Evolutionary conservation across 192 early-diverging fungal genomes (phyloP).

Genomic region (Backusella morwellensis): DNA sequence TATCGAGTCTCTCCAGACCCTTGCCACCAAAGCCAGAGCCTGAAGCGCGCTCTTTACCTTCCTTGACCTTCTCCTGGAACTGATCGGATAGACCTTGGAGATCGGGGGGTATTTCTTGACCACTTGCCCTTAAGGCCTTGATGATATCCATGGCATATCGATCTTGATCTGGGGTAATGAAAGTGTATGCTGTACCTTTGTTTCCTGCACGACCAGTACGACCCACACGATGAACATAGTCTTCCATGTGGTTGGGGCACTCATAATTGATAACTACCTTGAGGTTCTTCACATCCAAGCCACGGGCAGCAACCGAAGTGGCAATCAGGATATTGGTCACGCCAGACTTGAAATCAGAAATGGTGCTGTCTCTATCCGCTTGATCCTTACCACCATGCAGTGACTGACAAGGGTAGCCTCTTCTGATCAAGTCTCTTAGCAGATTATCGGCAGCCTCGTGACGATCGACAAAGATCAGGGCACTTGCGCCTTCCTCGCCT

Average conservation of each 20-base stretch:
- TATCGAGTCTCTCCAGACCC: constrained; percentile 92
- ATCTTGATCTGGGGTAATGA: constrained; percentile 94
- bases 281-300: constrained; percentile 91
- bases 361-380: constrained; percentile 87
- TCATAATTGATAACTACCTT: constrained; percentile 96
- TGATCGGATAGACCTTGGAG: constrained; percentile 76
- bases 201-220: constrained; percentile 97
- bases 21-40: constrained; percentile 94
- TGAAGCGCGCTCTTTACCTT: constrained; percentile 66
- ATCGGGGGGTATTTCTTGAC: constrained; percentile 69
- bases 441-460: constrained; percentile 94
- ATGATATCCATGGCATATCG: constrained; percentile 89
- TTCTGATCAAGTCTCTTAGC: constrained; percentile 76
- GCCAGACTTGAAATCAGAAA: constrained; percentile 92
- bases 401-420: constrained; percentile 86
- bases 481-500: constrained; percentile 61
- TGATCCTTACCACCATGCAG: constrained; percentile 96
- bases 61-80: constrained; percentile 78
- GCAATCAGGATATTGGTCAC: constrained; percentile 90
- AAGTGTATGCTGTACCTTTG: constrained; percentile 96
- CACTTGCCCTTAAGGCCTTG: constrained; percentile 83
- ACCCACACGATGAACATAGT: constrained; percentile 98
- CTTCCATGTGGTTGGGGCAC: constrained; percentile 97
- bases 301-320: constrained; percentile 94
- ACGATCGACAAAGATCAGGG: constrained; percentile 92